Evolutionary conservation across 2,329 filamentous ascomycete genomes (phyloP), one percentile per base, ranked within the genome.

Genomic region (Beauveria scarabaeidicola): DNA sequence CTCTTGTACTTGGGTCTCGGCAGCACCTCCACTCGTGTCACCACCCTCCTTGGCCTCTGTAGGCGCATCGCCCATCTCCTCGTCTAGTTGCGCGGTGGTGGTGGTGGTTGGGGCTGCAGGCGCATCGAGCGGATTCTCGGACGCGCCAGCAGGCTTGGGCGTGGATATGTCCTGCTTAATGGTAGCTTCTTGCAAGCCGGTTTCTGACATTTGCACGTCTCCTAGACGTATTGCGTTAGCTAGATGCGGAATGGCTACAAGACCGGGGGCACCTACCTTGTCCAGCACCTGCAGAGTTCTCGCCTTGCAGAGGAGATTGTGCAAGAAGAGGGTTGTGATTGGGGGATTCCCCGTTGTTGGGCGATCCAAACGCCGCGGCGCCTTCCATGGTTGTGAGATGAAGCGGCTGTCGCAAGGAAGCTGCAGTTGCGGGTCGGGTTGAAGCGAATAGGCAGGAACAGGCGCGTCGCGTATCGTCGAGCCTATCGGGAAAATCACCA

Each of bases 61-160:
- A 48, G 77, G 77, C 61, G 77, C 83, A 64, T 89, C 89, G 61
- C 81, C 87, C 89, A 93, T 93, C 67, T 92, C 90, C 69, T 91
- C 88, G 69, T 94, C 90, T 65, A 88, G 87, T 63, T 75, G 81
- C 63, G 81, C 77, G 58, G 79, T 81, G 63, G 82, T 82, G 67
- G 89, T 83, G 61, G 67, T 55, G 44, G 62, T 41, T 40, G 85
- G 85, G 52, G 80, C 86, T 62, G 83, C 79, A 44, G 86, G 85
- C 60, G 85, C 85, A 76, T 91, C 85, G 66, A 87, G 77, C n/a
- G 84, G 82, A 68, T 86, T 88, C 69, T 88, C 85, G 62, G 75
- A 76, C 52, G 68, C 66, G 60, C 73, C 77, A 63, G 77, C 78
- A 62, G 84, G 79, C 21, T 81, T 83, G 55, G 81, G 78, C 36